phyloP scores from a whole-genome alignment of 176 grass and related monocot species.

The Luzula sylvatica region DNA sequence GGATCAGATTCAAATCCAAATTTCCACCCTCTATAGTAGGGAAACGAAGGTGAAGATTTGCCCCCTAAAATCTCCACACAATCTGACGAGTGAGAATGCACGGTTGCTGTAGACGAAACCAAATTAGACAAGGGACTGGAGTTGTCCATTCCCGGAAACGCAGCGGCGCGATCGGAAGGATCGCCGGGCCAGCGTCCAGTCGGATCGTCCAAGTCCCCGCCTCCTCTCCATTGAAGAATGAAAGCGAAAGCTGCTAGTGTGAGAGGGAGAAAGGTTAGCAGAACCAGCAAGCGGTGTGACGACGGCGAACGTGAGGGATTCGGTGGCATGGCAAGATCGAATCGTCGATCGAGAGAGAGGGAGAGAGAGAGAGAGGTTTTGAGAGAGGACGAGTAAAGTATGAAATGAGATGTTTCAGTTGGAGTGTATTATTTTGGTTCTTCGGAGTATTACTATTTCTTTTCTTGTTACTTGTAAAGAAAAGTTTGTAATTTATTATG shows the following conservation, averaged over 20 bases:
- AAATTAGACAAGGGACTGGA: slow-evolving; percentile 23
- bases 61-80: slow-evolving; percentile 28
- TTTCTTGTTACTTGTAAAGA: too few relatives aligned
- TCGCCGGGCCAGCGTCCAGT: slow-evolving; percentile 42
- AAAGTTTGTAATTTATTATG: too few relatives aligned
- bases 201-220: slow-evolving; percentile 52
- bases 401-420: too few relatives aligned
- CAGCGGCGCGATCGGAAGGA: slow-evolving; percentile 6
- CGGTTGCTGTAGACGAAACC: slow-evolving; percentile 7
- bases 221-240: slow-evolving; percentile 79
- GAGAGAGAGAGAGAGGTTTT: too few relatives aligned
- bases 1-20: slow-evolving; percentile 41
- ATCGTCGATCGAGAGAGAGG: slow-evolving; percentile 6
- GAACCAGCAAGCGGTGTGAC: slow-evolving; percentile 40
- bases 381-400: too few relatives aligned
- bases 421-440: too few relatives aligned
- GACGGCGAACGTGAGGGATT: slow-evolving; percentile 12
- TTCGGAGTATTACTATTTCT: too few relatives aligned
- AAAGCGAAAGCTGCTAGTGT: slow-evolving; percentile 56
- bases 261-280: slow-evolving; percentile 59
- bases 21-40: slow-evolving; percentile 67
- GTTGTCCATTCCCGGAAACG: slow-evolving; percentile 51
- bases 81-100: slow-evolving; percentile 15
- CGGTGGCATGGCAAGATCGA: slow-evolving; percentile 18
- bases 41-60: slow-evolving; percentile 44